phyloP scores from a whole-genome alignment of 23 red algal genomes.

The Gracilaria vermiculophylla region DNA sequence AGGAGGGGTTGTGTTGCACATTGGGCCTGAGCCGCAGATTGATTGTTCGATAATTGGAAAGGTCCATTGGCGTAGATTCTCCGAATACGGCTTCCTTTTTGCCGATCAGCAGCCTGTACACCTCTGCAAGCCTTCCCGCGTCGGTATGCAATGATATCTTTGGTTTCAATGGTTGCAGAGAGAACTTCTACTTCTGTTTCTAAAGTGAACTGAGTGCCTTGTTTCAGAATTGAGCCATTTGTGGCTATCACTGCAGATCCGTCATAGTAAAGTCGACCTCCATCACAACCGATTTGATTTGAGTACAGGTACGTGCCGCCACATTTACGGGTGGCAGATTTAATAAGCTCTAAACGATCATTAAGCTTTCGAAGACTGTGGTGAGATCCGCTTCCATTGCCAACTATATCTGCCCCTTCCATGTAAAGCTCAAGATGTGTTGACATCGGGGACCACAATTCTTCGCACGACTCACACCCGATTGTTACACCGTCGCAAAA shows the following conservation, averaged over 20 bases:
- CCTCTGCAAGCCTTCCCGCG: conserved; percentile 53
- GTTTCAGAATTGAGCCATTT: conserved; percentile 87
- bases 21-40: not conserved
- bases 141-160: conserved; percentile 68
- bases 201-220: conserved; percentile 81
- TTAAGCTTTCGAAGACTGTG: conserved; percentile 87
- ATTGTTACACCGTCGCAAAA: conserved; percentile 71
- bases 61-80: not conserved
- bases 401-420: conserved; percentile 83
- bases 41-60: not conserved
- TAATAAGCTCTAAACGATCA: conserved; percentile 69
- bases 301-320: conserved; percentile 94
- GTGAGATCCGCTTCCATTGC: conserved; percentile 90
- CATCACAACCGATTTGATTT: conserved; percentile 97
- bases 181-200: conserved; percentile 75
- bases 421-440: conserved; percentile 81
- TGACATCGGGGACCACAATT: conserved; percentile 85
- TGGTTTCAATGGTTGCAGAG: conserved; percentile 74
- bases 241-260: conserved; percentile 79
- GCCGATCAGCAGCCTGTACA: conserved; percentile 64
- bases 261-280: conserved; percentile 97
- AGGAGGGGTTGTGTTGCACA: conserved; percentile 1
- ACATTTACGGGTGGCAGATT: conserved; percentile 73
- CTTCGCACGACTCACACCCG: conserved; percentile 95
- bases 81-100: not conserved